Evolutionary conservation across 306 rosid species (phyloP), one percentile per base, ranked within the genome.

Genomic region (Vicia faba): DNA sequence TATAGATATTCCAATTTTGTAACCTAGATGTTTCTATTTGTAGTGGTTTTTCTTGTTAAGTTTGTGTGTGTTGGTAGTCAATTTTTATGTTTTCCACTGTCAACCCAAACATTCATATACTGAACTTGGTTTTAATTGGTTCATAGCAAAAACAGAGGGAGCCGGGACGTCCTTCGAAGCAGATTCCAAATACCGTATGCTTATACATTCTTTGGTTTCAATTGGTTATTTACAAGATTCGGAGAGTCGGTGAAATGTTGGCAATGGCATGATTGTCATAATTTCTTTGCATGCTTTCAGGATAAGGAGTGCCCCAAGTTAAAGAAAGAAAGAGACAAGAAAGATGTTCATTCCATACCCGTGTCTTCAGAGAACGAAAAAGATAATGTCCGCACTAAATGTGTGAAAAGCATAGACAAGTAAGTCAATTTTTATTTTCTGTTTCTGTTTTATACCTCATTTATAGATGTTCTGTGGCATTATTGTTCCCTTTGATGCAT

Each of bases 281-380:
- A 49, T 53, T 40, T 65, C 64, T 43, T 68, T 69, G 44, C 69
- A 35, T 78, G 33, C 55, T 82, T 84, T 77, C 85, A 92, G 98
- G 88, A 92, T 72, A 84, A 89, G 62, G 93, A 86, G 45, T 77
- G 79, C 81, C 78, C 63, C 66, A 72, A 83, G 70, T 76, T 89
- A 65, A 87, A 80, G 79, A 83, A 80, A 66, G 87, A 87, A 76
- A 85, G 82, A 75, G 84, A 76, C 59, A 78, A 38, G 73, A 77
- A 86, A 67, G 85, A 79, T 49, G 81, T 77, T 58, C 86, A 70
- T 45, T 81, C 63, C 71, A 84, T 41, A 66, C 23, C 49, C 12
- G 67, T 25, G 55, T 66, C 72, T 79, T 78, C 66, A 19, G 72
- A 51, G 73, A 79, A 73, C 2, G 78, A 75, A 66, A 84, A 59